Base-by-base conservation (phyloP, 176 grass and related monocot species). In the Aegilops umbellulata region DNA sequence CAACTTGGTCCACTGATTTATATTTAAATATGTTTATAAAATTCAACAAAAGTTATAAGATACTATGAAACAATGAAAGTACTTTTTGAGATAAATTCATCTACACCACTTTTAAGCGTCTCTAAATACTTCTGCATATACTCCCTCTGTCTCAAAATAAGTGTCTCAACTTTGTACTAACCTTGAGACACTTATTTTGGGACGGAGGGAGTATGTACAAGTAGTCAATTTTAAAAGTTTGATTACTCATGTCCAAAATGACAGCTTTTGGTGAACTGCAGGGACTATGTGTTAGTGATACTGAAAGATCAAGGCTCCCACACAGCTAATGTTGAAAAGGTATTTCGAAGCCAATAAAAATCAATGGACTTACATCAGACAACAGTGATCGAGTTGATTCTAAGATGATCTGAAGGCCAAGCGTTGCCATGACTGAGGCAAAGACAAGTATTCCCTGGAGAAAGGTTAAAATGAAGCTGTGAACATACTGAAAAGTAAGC, bases 371-470 rank as follows among this genome's bases (percentile, higher is more conserved):
- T 88, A 91, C 89, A 25, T 88, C 82, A 71, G 69, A 87, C 3
- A 80, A 24, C 77, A 97, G 82, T 19, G 90, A 93, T 69, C 90
- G 92, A 8, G 82, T 31, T 35, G 95, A 98, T 92, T 98, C 95
- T 61, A 98, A 81, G 53, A 98, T 95, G 67, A 98, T 99, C 80
- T 98, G 95, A 57, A 99, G 93, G 77, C 97, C 97, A 69, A 99
- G 88, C 74, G 97, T 99, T 86, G 97, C 97, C 97, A 99, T 99
- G 81, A 99, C 97, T 86, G 97, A 99, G 70, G 97, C 94, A 85
- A 99, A 99, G 71, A 99, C 97, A 88, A 99, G 97, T 69, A 99
- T 99, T 75, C 97, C 97, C 97, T 99, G 76, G 58, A 85, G 63
- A 92, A 57, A 85, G 5, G 32, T 35, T 23, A 5, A 75, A 58